Percentiles rank a stretch among this genome's conserved stretches.
Conservation (phyloP, 108 stramenopile genomes). For the Cyclotella kingstonii region DNA sequence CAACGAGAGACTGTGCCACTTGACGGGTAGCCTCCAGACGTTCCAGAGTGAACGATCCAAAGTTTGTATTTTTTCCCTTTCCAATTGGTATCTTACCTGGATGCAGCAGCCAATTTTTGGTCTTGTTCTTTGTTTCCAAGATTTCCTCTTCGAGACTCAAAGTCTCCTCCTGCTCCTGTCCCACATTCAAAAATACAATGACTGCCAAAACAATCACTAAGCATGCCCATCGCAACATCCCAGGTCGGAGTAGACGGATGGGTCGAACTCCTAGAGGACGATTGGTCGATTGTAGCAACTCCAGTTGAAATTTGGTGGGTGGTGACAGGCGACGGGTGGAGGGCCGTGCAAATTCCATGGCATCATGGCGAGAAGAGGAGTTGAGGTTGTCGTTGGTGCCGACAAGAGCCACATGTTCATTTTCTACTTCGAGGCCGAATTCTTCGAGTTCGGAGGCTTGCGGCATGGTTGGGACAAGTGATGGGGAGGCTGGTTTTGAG, state of each 20-base stretch:
- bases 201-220: constrained; percentile 16
- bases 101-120: no score
- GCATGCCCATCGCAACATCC: constrained; percentile 10
- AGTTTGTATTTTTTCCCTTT: not conserved
- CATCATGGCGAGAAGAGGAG: not conserved
- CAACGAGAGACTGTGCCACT: constrained; percentile 16
- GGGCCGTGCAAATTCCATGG: no score
- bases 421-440: constrained; percentile 47
- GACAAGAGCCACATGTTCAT: constrained; percentile 31
- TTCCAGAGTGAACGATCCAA: constrained; percentile 24
- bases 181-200: constrained; percentile 23
- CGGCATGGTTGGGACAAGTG: constrained; percentile 14
- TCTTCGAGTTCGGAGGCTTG: constrained; percentile 43
- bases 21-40: constrained; percentile 21
- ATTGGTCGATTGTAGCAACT: not conserved
- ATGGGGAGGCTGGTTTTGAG: not conserved
- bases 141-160: not conserved
- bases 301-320: constrained; percentile 1
- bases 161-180: constrained; percentile 23
- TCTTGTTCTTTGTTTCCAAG: not conserved
- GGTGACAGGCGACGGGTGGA: not conserved
- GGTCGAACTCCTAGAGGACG: not conserved
- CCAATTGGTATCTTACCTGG: not conserved
- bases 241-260: not conserved
- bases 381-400: not conserved